Conservation (phyloP, 2,329 filamentous ascomycete genomes). For the Fusarium pininemorale region DNA sequence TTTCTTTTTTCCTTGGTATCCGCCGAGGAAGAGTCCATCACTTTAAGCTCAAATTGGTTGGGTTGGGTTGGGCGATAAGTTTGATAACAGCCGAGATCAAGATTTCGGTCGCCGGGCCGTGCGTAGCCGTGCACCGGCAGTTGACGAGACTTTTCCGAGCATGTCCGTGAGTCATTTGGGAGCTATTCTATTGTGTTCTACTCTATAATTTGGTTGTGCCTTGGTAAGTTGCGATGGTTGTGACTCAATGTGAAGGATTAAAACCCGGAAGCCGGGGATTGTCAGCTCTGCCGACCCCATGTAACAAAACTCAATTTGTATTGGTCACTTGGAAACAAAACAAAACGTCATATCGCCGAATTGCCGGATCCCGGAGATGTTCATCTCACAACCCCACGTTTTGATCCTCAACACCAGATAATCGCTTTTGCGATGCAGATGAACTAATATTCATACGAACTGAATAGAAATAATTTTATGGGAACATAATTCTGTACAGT, state of each 20-base stretch:
- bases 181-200: neutral
- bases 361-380: slow-evolving; percentile 8
- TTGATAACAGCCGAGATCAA: slow-evolving; percentile 12
- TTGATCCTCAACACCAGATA: neutral
- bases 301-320: neutral
- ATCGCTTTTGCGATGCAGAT: neutral
- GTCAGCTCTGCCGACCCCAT: slow-evolving; percentile 8
- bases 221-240: neutral
- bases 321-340: neutral
- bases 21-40: neutral
- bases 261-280: slow-evolving; percentile 3
- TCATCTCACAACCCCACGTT: neutral
- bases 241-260: neutral
- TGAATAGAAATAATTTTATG: no score
- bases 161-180: neutral
- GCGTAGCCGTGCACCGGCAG: slow-evolving; percentile 27
- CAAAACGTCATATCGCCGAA: slow-evolving; percentile 4
- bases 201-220: neutral
- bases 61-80: slow-evolving; percentile 8
- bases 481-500: neutral
- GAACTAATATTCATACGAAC: neutral
- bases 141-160: slow-evolving; percentile 23
- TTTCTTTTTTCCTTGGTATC: neutral
- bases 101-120: slow-evolving; percentile 24
- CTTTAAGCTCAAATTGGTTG: slow-evolving; percentile 26